Base-by-base conservation (phyloP, 2,329 filamentous ascomycete genomes). In the Trichoderma semiorbis region DNA sequence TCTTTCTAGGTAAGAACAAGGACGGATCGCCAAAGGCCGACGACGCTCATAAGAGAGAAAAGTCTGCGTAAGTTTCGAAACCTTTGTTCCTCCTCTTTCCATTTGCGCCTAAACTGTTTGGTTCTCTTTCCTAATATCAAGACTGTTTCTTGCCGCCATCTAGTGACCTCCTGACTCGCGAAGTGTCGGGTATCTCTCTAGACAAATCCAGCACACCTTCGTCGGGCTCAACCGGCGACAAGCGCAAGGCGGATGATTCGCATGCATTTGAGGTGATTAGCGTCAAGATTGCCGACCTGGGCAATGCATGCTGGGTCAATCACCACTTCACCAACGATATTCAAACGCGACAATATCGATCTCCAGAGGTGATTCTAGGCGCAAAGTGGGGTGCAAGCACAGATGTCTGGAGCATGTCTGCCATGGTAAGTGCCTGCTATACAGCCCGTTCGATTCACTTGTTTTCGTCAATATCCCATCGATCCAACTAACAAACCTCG, bases 261-360 rank as follows among this genome's bases (percentile, higher is more conserved):
- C 79, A 85, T 78, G 78, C 83, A 76, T 78, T 85, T 76, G 93
- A 95, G 74, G 92, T 94, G 75, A 98, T 99, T 77, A 98, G 95
- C 39, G 96, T 99, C 81, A 99, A 99, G 85, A 99, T 99, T 84
- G 96, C 96, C 55, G 96, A 99, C 85, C 86, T 99, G 70, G 96
- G 96, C 73, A 99, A 99, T 80, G 96, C 96, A 24, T 99, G 96
- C 85, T 99, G 96, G 96, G 95, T 97, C 32, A 94, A 94, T 75
- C 96, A 99, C 80, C 96, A 99, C 83, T 99, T 99, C 83, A 99
- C 96, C 79, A 98, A 99, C 80, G 96, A 99, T 80, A 99, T 99
- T 78, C 96, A 99, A 81, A 99, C 96, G 10, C 89, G 96, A 78
- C 96, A 99, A 83, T 99, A 99, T 82, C 89, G 96, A 71, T 98